Base-by-base conservation (phyloP, 495 filamentous ascomycete species). In the Penicilliopsis zonata region DNA sequence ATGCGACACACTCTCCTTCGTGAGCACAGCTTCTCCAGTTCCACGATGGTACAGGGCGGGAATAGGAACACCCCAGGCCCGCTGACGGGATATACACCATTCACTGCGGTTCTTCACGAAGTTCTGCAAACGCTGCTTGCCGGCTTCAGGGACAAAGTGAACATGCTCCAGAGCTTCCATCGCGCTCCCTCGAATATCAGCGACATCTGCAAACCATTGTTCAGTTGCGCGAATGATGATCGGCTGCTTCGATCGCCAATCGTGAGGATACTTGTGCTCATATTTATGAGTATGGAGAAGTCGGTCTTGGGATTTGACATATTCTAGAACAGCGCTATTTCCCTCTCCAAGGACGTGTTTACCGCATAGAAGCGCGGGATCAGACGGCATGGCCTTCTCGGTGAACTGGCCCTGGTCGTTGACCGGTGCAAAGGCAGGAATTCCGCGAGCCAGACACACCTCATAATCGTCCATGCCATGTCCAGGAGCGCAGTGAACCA, bases 51-150 rank as follows among this genome's bases (percentile, higher is more conserved):
- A 96, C 4, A 99, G 59, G 13, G 84, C 83, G 12, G 90, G 90
- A 35, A 99, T 96, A 0, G 92, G 90, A 12, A 95, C 80, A 42
- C 90, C 90, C 90, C 90, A 99, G 6, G 82, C 81, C 20, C 90
- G 77, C 52, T 99, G 90, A 18, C 90, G 78, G n/a, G 92, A 96
- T 44, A 99, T 93, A 50, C 90, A 99, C 90, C 90, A 99, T 52
- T 96, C 88, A 40, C 72, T 92, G 19, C 90, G 74, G 27, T 82
- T 82, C 44, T 78, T 72, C 17, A 96, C 65, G 47, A 95, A 96
- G 35, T 78, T 80, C 48, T 80, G 69, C 25, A 99, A 64, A 25
- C 92, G 67, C 2, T 70, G 65, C 39, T 67, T 76, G 3, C 85
- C 84, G 19, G 62, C 52, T 24, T 76, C 65, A 0, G 90, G 90